phyloP scores from a whole-genome alignment of 495 filamentous ascomycete species.

The Penicillium macrosclerotiorum region DNA sequence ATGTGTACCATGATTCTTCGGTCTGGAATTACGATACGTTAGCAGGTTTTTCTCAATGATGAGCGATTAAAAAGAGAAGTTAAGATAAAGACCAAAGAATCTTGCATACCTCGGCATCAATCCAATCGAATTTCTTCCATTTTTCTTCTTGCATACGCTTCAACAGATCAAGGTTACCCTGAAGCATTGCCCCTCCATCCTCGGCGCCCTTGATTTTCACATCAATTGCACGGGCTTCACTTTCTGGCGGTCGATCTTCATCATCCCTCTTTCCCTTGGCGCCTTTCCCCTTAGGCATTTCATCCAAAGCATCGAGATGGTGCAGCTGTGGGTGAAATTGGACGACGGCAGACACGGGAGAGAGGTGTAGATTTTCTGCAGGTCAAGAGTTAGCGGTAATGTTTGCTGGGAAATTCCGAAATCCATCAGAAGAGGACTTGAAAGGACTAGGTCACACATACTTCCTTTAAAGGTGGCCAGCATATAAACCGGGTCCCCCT shows the following conservation, averaged over 20 bases:
- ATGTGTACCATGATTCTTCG: conserved; percentile 60
- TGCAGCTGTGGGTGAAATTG: conserved; percentile 74
- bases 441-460: no score
- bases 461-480: conserved; percentile 65
- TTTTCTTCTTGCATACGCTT: conserved; percentile 63
- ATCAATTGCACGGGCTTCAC: conserved; percentile 62
- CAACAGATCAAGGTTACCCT: conserved; percentile 53
- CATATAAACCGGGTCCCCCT: conserved; percentile 66
- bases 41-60: no score
- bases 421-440: no score
- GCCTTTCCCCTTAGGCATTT: conserved; percentile 37
- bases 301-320: conserved; percentile 67
- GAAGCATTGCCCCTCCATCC: conserved; percentile 51
- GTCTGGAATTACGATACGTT: conserved; percentile 32
- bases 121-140: conserved; percentile 63
- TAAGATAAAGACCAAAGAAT: no score
- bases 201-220: conserved; percentile 63
- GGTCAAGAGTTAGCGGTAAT: conserved; percentile 12
- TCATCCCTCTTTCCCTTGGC: conserved; percentile 43
- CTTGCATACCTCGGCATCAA: conserved; percentile 67
- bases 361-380: conserved; percentile 70
- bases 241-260: conserved; percentile 43
- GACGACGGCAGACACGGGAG: conserved; percentile 62
- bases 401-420: no score
- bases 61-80: no score